Percentiles rank a stretch among this genome's conserved stretches.
Conservation (phyloP, 1,139 yeast species). For the Trichomonascaceae sp. region DNA sequence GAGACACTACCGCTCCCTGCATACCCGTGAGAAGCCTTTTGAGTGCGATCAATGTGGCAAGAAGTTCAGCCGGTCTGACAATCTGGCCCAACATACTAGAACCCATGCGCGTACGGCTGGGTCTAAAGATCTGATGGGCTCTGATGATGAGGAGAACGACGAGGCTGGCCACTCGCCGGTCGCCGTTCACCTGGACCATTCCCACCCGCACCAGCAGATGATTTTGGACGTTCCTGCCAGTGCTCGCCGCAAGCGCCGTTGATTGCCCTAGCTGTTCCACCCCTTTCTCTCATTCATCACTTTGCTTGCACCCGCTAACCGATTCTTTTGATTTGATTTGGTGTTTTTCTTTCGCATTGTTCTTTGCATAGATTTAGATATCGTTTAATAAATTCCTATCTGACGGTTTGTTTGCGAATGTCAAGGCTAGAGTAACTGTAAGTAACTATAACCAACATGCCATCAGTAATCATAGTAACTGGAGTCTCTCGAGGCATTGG, state of each 20-base stretch:
- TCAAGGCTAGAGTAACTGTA: background rate
- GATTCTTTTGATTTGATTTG: too few species aligned
- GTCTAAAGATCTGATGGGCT: too few species aligned
- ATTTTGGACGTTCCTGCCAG: background rate
- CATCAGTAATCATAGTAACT: background rate
- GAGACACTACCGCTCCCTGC: conserved; percentile 59
- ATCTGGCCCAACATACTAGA: conserved; percentile 61
- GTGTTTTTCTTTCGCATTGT: too few species aligned
- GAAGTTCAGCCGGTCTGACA: conserved; percentile 65
- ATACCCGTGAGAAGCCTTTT: conserved; percentile 61
- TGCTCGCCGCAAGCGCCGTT: too few species aligned
- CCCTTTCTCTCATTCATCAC: too few species aligned
- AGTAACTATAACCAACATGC: background rate
- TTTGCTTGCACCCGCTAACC: too few species aligned
- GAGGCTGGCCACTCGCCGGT: background rate
- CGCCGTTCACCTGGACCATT: background rate
- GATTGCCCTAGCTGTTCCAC: too few species aligned
- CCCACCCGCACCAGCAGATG: background rate
- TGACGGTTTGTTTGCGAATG: too few species aligned
- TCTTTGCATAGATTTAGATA: too few species aligned
- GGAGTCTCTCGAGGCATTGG: conserved; percentile 49
- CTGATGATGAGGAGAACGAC: conserved; percentile 1
- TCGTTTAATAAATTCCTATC: too few species aligned
- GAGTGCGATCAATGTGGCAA: conserved; percentile 58
- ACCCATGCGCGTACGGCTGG: conserved; percentile 30